phyloP scores from a whole-genome alignment of 2,329 filamentous ascomycete genomes.

The Fusarium pilosicola region DNA sequence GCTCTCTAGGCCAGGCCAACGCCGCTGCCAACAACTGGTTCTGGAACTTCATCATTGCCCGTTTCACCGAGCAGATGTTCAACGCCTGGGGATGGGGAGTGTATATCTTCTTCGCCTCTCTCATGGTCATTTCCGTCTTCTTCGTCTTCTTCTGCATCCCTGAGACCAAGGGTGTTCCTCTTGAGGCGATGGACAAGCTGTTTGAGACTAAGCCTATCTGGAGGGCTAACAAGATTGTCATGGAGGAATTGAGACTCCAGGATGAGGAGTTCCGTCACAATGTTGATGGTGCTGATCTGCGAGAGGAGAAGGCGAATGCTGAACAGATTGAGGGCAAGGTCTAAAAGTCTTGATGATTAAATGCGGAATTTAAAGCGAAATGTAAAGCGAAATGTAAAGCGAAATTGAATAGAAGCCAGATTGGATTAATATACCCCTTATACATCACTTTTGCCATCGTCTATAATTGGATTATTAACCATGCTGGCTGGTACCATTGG shows the following conservation, averaged over 20 bases:
- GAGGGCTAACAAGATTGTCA: conserved; percentile 55
- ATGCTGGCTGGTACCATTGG: not conserved
- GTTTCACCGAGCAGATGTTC: conserved; percentile 75
- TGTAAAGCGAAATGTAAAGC: too few relatives aligned
- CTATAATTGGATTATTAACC: not conserved
- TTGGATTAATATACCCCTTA: not conserved
- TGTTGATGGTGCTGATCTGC: conserved; percentile 39
- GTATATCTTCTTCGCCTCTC: conserved; percentile 74
- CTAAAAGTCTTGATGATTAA: not conserved
- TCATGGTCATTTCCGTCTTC: conserved; percentile 66
- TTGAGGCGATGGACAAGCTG: conserved; percentile 72
- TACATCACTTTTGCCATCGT: not conserved
- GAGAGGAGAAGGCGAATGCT: conserved; percentile 44
- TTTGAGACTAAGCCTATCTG: conserved; percentile 62
- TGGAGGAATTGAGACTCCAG: conserved; percentile 53
- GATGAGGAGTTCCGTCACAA: conserved; percentile 50
- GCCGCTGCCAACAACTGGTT: conserved; percentile 79
- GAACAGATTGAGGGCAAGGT: conserved; percentile 42
- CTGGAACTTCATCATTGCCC: conserved; percentile 75
- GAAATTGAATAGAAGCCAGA: not conserved
- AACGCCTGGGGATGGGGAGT: conserved; percentile 68
- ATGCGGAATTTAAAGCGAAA: too few relatives aligned
- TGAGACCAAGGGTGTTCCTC: conserved; percentile 72
- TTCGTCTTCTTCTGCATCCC: conserved; percentile 73
- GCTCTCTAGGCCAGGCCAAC: conserved; percentile 75